Conservation (phyloP, 257 asterid genomes). For the Fraxinus americana region DNA sequence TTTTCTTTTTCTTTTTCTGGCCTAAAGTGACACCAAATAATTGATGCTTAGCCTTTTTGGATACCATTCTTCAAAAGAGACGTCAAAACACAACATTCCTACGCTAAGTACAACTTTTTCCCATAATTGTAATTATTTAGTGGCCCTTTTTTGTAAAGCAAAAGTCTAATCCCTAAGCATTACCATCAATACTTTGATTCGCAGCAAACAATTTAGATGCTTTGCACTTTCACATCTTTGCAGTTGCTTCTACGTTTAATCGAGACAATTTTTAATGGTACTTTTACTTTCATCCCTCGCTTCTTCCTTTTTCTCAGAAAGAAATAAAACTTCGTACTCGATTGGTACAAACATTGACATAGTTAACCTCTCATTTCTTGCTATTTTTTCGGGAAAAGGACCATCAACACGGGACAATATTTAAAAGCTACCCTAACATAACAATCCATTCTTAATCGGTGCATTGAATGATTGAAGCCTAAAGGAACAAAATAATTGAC, state of each 20-base stretch:
- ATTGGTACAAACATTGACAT: too few relatives aligned
- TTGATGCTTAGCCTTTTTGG: neutral
- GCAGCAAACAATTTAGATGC: neutral
- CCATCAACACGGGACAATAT: neutral
- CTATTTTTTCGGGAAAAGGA: too few relatives aligned
- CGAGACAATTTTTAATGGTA: neutral
- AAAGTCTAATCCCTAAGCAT: neutral
- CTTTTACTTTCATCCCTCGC: too few relatives aligned
- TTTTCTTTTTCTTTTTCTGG: too few relatives aligned
- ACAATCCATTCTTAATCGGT: too few relatives aligned
- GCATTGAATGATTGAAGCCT: too few relatives aligned
- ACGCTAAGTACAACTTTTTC: neutral
- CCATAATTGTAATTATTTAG: neutral
- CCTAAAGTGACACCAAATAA: neutral
- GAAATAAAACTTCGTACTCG: too few relatives aligned
- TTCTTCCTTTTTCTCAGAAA: too few relatives aligned
- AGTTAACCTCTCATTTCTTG: neutral
- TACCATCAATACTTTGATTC: too few relatives aligned
- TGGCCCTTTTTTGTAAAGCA: neutral
- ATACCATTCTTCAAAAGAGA: too few relatives aligned
- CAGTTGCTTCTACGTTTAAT: neutral
- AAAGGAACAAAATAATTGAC: too few relatives aligned
- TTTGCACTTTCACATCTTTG: neutral
- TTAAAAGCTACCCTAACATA: neutral
- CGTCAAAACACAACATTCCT: neutral